phyloP scores from a whole-genome alignment of 805 yeast species.

The Wickerhamiella spandovensis region DNA sequence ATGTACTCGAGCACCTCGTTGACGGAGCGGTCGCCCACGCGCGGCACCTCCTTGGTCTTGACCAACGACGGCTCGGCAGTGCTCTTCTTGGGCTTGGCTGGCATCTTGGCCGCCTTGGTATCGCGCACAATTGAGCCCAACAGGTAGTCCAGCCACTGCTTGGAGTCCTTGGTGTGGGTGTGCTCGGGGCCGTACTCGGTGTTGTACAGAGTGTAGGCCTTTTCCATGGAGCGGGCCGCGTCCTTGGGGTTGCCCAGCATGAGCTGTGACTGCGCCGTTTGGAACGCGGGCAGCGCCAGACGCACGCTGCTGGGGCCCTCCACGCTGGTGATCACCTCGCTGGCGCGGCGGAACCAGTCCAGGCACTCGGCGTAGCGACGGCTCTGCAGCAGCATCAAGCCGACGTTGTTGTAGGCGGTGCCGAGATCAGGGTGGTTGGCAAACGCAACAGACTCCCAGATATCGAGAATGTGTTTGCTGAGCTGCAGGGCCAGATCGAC shows the following conservation, averaged over 20 bases:
- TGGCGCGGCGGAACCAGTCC: constrained; percentile 39
- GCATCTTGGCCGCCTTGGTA: constrained; percentile 3
- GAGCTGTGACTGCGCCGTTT: constrained; percentile 50
- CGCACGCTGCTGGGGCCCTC: constrained; percentile 50
- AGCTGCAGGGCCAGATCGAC: constrained; percentile 48
- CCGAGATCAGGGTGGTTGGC: constrained; percentile 57
- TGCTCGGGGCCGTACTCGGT: constrained; percentile 55
- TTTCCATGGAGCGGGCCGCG: constrained; percentile 42
- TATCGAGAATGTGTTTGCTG: constrained; percentile 43
- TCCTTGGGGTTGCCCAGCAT: constrained; percentile 37
- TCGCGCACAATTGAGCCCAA: constrained; percentile 33
- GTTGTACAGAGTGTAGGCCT: constrained; percentile 45
- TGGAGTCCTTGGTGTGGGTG: constrained; percentile 50
- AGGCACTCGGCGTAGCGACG: constrained; percentile 37
- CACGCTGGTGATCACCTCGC: constrained; percentile 35
- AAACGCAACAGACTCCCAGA: constrained; percentile 47
- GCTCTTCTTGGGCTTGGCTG: background rate
- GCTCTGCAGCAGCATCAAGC: constrained; percentile 42
- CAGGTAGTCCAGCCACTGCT: constrained; percentile 49
- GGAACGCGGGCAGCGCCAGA: constrained; percentile 54
- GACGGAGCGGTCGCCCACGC: constrained; percentile 44
- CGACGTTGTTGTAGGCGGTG: constrained; percentile 48
- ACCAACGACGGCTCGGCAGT: background rate
- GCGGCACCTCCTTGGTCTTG: constrained; percentile 24
- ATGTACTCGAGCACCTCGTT: constrained; percentile 58